Evolutionary conservation across 2,329 filamentous ascomycete species (phyloP).

Genomic region (Nemania abortiva): DNA sequence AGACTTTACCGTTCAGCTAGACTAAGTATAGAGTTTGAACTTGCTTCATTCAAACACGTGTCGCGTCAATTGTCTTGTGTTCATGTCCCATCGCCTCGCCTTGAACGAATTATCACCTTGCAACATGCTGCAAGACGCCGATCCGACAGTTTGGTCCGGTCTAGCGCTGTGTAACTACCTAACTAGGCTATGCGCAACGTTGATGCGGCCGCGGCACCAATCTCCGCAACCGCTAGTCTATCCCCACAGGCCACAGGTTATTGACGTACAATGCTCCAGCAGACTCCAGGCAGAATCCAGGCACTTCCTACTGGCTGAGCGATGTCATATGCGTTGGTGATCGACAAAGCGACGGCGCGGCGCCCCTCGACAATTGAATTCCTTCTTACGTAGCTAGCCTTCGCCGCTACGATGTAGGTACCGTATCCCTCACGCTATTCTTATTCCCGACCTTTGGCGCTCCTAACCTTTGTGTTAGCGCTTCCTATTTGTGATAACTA

Average conservation of each 20-base stretch:
- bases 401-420: conserved; percentile 22
- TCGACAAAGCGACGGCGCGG: background rate
- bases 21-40: conserved; percentile 22
- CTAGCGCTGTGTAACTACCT: conserved; percentile 34
- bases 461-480: background rate
- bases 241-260: background rate
- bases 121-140: background rate
- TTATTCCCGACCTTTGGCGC: conserved; percentile 14
- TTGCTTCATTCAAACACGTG: conserved; percentile 12
- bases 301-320: background rate
- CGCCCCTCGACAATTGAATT: background rate
- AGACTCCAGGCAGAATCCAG: background rate
- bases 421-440: conserved; percentile 6
- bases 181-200: conserved; percentile 15
- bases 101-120: conserved; percentile 1
- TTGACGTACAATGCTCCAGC: background rate
- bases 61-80: background rate
- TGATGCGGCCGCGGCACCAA: background rate
- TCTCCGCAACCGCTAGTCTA: background rate
- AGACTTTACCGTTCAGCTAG: background rate
- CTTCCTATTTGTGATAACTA: background rate
- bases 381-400: background rate
- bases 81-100: background rate
- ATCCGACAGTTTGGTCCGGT: conserved; percentile 36
- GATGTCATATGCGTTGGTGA: background rate